Evolutionary conservation across 108 stramenopile species (phyloP).

Genomic region (Skeletonema grethae): DNA sequence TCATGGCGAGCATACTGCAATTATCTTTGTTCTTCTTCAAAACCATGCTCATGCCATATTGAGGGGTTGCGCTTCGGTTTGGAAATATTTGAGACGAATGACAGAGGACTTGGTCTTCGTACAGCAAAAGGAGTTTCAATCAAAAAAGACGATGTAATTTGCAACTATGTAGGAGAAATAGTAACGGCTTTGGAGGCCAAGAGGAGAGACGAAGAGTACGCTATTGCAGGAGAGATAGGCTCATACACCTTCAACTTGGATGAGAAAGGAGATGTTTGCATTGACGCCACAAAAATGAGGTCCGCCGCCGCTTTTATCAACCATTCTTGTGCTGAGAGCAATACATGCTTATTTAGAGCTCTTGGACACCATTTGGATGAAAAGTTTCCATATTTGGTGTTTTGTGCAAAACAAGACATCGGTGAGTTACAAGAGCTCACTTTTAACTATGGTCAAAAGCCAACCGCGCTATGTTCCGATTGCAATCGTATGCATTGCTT

Average conservation of each 20-base stretch:
- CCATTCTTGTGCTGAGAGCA: conserved; percentile 2
- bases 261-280: background rate
- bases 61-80: background rate
- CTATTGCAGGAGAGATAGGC: background rate
- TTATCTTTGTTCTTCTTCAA: background rate
- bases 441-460: conserved; percentile 6
- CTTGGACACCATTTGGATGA: background rate
- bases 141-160: background rate
- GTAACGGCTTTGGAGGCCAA: background rate
- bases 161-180: conserved; percentile 3
- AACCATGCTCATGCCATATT: background rate
- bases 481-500: background rate
- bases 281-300: background rate
- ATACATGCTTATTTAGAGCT: background rate
- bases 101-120: conserved; percentile 1
- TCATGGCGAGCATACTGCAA: background rate
- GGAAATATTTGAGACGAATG: background rate
- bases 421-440: conserved; percentile 3
- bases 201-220: background rate
- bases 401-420: conserved; percentile 1
- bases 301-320: background rate
- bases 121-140: background rate
- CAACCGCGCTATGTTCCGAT: background rate
- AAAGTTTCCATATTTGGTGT: background rate
- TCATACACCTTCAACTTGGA: conserved; percentile 1